Conservation (phyloP, 2,329 filamentous ascomycete genomes). For the Clonostachys chloroleuca region DNA sequence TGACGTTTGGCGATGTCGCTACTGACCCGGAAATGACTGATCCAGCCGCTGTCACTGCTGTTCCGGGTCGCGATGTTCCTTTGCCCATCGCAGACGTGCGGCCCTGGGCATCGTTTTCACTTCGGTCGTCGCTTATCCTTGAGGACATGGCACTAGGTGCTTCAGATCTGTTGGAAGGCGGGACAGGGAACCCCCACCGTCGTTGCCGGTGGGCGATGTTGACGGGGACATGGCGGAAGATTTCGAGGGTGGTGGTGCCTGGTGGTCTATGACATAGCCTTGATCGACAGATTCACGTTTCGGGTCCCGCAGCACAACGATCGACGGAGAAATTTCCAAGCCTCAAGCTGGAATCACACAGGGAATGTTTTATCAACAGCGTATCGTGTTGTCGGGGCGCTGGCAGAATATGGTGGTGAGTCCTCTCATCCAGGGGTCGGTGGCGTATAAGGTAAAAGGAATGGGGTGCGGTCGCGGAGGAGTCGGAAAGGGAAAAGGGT, state of each 20-base stretch:
- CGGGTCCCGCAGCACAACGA: not conserved
- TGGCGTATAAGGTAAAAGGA: not conserved
- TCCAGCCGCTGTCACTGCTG: constrained; percentile 13
- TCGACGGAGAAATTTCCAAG: too few relatives aligned
- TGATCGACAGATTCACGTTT: not conserved
- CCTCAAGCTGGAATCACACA: too few relatives aligned
- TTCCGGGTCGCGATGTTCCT: constrained; percentile 5
- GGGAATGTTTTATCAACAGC: too few relatives aligned
- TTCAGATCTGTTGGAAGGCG: not conserved
- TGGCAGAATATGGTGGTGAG: not conserved
- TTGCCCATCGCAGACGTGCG: constrained; percentile 11
- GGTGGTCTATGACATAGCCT: not conserved
- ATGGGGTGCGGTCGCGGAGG: not conserved
- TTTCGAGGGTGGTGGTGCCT: not conserved
- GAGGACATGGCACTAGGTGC: constrained; percentile 3
- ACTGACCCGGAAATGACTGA: not conserved
- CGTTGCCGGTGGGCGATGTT: not conserved
- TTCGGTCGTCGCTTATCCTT: constrained; percentile 1
- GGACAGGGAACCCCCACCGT: constrained; percentile 1
- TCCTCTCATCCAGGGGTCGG: not conserved
- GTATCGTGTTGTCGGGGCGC: not conserved
- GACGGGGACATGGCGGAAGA: not conserved
- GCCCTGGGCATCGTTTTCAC: not conserved
- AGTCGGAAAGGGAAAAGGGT: not conserved
- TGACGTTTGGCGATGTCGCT: constrained; percentile 1